Conservation (phyloP, 768 basidiomycete species). For the Russula abietina region DNA sequence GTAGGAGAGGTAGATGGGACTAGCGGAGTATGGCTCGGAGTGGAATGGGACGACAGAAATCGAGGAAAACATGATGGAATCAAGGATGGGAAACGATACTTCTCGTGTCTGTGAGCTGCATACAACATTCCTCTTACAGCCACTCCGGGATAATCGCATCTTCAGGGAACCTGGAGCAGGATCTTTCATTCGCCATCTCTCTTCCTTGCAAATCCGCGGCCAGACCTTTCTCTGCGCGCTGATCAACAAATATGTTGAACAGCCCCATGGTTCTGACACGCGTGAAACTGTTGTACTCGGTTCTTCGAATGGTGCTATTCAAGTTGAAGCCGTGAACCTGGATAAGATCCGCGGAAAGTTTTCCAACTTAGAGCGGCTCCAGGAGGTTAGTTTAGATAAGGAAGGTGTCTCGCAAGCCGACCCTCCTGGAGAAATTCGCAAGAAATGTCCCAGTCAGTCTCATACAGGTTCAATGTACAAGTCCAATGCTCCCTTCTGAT, state of each 20-base stretch:
- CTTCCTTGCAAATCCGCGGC: conserved; percentile 54
- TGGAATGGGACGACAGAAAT: conserved; percentile 87
- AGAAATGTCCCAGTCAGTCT: conserved; percentile 63
- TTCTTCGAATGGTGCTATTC: conserved; percentile 74
- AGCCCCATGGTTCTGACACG: conserved; percentile 43
- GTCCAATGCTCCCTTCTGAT: conserved; percentile 20
- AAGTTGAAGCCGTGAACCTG: conserved; percentile 80
- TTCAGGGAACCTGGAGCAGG: conserved; percentile 56
- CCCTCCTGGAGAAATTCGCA: conserved; percentile 44
- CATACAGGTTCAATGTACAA: conserved; percentile 11
- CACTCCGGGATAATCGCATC: conserved; percentile 9
- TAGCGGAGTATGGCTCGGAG: conserved; percentile 79
- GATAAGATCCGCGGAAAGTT: conserved; percentile 73
- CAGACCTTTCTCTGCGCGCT: conserved; percentile 71
- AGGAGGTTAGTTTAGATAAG: conserved; percentile 75
- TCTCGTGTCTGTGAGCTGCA: conserved; percentile 60
- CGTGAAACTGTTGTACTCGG: conserved; percentile 68
- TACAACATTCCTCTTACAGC: conserved; percentile 3
- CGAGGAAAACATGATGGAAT: conserved; percentile 86
- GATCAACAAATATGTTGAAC: conserved; percentile 69
- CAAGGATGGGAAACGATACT: conserved; percentile 74
- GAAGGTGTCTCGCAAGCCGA: conserved; percentile 53
- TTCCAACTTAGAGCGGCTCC: conserved; percentile 56
- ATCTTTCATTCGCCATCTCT: conserved; percentile 75
- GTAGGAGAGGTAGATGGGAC: conserved; percentile 59